Conservation (phyloP, 352 stramenopile genomes). For the Globisporangium solare region DNA sequence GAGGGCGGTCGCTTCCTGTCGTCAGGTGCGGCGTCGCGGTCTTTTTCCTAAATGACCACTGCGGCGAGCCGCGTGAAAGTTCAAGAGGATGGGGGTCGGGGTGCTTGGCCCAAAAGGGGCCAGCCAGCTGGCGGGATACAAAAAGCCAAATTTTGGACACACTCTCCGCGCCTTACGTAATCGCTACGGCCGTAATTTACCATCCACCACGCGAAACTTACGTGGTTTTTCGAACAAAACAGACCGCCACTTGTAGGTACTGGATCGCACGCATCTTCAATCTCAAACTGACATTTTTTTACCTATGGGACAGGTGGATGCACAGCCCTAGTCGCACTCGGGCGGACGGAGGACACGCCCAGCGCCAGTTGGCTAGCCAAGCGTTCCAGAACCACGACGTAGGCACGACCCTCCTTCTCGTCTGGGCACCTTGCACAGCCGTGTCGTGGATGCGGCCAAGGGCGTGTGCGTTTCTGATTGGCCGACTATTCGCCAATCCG, state of each 20-base stretch:
- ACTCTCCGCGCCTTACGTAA: conserved; percentile 2
- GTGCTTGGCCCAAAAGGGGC: neutral
- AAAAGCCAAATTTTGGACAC: conserved; percentile 9
- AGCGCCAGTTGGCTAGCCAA: neutral
- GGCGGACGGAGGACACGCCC: neutral
- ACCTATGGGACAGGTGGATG: neutral
- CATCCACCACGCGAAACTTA: conserved; percentile 9
- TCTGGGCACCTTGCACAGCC: too few species aligned
- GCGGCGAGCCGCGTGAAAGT: conserved; percentile 17
- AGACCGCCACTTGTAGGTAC: too few species aligned
- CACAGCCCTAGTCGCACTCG: neutral
- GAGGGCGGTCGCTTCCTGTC: conserved; percentile 14
- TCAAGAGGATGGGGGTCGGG: conserved; percentile 19
- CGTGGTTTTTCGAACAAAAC: neutral
- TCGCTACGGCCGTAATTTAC: conserved; percentile 10
- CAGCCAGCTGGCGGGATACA: conserved; percentile 7
- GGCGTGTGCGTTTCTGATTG: conserved; percentile 12
- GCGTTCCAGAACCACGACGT: neutral
- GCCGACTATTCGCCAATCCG: conserved; percentile 7
- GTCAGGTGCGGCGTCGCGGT: conserved; percentile 20
- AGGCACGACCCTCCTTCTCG: conserved; percentile 5
- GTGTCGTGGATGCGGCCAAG: neutral
- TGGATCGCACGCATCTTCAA: neutral
- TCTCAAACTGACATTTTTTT: neutral
- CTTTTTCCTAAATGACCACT: conserved; percentile 68